These are phyloP conservation scores for Oenanthe javanica DNA, from an alignment of 140 eudicot genomes.

Conservation along the genomic window DNA sequence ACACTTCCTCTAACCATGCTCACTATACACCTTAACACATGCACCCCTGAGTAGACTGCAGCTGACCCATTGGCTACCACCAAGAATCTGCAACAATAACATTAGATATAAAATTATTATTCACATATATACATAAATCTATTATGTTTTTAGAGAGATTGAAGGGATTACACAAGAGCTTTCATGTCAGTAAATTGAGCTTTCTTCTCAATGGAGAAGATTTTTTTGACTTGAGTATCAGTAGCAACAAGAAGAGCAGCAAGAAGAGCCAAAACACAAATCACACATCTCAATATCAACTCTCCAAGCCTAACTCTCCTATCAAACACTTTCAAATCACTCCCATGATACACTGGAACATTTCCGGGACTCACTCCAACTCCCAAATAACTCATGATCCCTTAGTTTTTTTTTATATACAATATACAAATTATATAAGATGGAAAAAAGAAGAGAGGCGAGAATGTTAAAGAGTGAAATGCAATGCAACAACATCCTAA, in stretches of 20 bases:
- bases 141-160: background rate
- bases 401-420: background rate
- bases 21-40: conserved; percentile 61
- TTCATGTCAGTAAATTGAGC: conserved; percentile 92
- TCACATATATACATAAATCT: too few species aligned
- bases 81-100: conserved; percentile 47
- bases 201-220: conserved; percentile 56
- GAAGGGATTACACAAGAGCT: conserved; percentile 48
- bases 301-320: conserved; percentile 58
- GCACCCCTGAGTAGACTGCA: conserved; percentile 80
- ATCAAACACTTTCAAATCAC: conserved; percentile 50
- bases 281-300: conserved; percentile 45
- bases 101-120: background rate
- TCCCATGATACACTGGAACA: conserved; percentile 46
- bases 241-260: conserved; percentile 70
- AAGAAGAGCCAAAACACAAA: conserved; percentile 53
- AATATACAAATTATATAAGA: background rate
- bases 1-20: conserved; percentile 71
- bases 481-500: background rate
- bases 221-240: conserved; percentile 63
- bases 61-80: conserved; percentile 80
- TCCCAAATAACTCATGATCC: conserved; percentile 64
- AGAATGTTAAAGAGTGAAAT: background rate
- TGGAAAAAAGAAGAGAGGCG: background rate
- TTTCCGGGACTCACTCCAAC: conserved; percentile 74